Conservation (phyloP, 257 asterid genomes). For the Salvia miltiorrhiza region DNA sequence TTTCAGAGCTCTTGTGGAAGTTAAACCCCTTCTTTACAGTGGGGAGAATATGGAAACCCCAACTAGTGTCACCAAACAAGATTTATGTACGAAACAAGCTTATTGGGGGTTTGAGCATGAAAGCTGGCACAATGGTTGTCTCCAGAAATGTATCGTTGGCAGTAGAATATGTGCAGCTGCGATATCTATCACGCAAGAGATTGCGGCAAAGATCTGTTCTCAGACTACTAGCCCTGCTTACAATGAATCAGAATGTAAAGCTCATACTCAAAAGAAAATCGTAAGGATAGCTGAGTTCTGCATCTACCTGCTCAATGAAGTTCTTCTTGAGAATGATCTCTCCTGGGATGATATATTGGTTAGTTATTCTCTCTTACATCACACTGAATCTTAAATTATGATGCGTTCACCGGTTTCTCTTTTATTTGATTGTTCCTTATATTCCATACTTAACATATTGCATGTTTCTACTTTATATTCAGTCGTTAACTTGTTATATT, state of each 20-base stretch:
- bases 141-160: conserved; percentile 53
- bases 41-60: conserved; percentile 38
- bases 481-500: neutral
- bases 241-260: conserved; percentile 27
- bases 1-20: conserved; percentile 81
- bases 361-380: conserved; percentile 32
- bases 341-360: conserved; percentile 81
- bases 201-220: conserved; percentile 44
- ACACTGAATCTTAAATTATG: neutral
- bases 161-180: conserved; percentile 62
- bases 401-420: neutral
- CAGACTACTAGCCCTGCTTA: conserved; percentile 13
- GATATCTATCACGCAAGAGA: conserved; percentile 53
- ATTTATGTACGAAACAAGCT: conserved; percentile 29
- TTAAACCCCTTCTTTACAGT: conserved; percentile 75
- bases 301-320: conserved; percentile 54
- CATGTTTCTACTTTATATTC: neutral
- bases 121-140: conserved; percentile 62
- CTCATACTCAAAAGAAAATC: conserved; percentile 36
- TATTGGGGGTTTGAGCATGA: conserved; percentile 65
- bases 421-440: neutral
- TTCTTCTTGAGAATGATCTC: conserved; percentile 52
- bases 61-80: conserved; percentile 31
- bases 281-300: conserved; percentile 58
- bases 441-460: neutral